Evolutionary conservation across 768 basidiomycete genomes (phyloP), one percentile per base, ranked within the genome.

Genomic region (Lentinula guzmanii): DNA sequence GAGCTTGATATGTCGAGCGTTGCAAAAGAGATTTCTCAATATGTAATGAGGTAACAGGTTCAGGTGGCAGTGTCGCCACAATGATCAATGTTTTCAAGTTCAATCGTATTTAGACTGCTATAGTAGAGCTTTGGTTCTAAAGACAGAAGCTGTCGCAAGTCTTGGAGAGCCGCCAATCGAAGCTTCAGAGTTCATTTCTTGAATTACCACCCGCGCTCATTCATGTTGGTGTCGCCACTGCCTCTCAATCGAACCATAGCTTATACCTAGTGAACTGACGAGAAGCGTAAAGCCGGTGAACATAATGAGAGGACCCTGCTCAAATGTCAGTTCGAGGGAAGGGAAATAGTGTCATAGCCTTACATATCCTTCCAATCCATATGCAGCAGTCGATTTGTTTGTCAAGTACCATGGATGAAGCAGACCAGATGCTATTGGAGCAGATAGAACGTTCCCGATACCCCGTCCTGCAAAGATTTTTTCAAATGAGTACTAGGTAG

Each of bases 361-460:
- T 48, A 66, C 60, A 61, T 63, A 63, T 15, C 62, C 62, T 35
- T 35, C 42, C n/a, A 63, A 31, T 15, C 62, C 62, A 63, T 63
- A 63, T 8, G 58, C 35, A 33, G 55, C 46, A n/a, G 13, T 18
- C 1, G 58, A 41, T 41, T 63, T 60, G 4, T 52, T 43, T 9
- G 62, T 62, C 35, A 55, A 46, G 46, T 55, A 46, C 62, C 62
- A 63, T 6, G 62, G 62, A 16, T 54, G 55, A 52, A 63, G 35
- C 41, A 63, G 21, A 4, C 51, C 58, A 2, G 58, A 60, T 33
- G 62, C 62, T 18, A 63, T 60, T 5, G 62, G 62, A 34, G 62
- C 62, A 21, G 55, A 28, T 16, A 63, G 28, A 5, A 63, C 62
- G 39, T 55, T 55, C 33, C 15, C 48, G 50, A 35, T 46, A 42